Conservation (phyloP, 257 asterid genomes). For the Perilla frutescens region DNA sequence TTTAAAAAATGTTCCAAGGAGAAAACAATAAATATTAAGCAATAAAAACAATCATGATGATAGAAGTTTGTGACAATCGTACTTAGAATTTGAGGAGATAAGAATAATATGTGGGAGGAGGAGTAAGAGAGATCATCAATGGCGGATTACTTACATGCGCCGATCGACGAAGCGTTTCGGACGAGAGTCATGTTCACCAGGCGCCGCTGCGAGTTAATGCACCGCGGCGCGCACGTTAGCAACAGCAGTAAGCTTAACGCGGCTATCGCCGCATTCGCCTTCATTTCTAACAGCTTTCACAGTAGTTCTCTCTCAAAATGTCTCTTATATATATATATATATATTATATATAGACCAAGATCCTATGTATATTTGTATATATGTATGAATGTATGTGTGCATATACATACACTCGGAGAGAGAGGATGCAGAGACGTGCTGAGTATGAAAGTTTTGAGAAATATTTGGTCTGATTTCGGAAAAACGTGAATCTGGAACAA, state of each 20-base stretch:
- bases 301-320: not conserved
- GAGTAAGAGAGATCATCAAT: not conserved
- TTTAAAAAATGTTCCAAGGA: too few species aligned
- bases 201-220: constrained; percentile 45
- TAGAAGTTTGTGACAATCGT: too few species aligned
- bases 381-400: not conserved
- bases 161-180: constrained; percentile 57
- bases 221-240: constrained; percentile 50
- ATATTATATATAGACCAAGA: not conserved
- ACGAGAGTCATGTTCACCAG: constrained; percentile 70
- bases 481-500: not conserved
- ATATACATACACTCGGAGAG: not conserved
- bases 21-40: too few species aligned
- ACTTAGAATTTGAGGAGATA: not conserved
- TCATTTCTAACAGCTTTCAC: constrained; percentile 26
- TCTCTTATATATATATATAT: not conserved
- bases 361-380: not conserved
- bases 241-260: constrained; percentile 38
- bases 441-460: not conserved
- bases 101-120: not conserved
- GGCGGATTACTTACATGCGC: constrained; percentile 60
- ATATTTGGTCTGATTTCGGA: not conserved
- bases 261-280: constrained; percentile 26
- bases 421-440: not conserved
- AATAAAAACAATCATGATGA: too few species aligned